Evolutionary conservation across 257 asterid genomes (phyloP).

Genomic region (Cruciata laevipes): DNA sequence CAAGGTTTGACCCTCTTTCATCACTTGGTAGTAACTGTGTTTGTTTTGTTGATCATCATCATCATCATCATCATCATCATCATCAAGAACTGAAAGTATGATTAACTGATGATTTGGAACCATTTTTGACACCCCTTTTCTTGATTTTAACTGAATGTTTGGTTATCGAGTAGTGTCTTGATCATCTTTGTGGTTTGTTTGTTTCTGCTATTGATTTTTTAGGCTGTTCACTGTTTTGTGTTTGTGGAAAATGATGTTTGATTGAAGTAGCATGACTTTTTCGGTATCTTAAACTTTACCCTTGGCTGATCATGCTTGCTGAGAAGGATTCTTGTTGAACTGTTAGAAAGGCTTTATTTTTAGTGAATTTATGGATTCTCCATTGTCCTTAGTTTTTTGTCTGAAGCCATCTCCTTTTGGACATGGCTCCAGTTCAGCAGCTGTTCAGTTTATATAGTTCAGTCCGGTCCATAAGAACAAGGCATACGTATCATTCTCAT

Average conservation of each 20-base stretch:
- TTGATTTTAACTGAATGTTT: background rate
- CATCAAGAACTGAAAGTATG: background rate
- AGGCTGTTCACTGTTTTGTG: background rate
- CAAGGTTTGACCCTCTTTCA: constrained; percentile 16
- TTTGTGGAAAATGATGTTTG: background rate
- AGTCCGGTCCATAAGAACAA: background rate
- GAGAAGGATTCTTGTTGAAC: background rate
- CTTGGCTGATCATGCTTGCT: constrained; percentile 4
- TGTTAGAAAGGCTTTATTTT: background rate
- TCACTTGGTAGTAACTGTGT: background rate
- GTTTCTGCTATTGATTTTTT: background rate
- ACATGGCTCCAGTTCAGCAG: too few relatives aligned
- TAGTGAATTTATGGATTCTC: background rate
- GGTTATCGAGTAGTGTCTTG: background rate
- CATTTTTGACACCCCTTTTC: background rate
- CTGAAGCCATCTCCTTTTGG: too few relatives aligned
- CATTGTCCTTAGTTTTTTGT: background rate
- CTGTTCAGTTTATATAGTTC: background rate
- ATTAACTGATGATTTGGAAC: background rate
- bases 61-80: constrained; percentile 1
- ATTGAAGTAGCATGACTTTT: background rate
- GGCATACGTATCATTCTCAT: background rate
- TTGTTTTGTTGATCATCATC: background rate
- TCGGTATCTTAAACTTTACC: background rate
- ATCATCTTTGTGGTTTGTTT: too few relatives aligned